These are phyloP conservation scores for Sistotremastrum niveocremeum DNA, from an alignment of 768 basidiomycete species.

Conservation along the genomic window DNA sequence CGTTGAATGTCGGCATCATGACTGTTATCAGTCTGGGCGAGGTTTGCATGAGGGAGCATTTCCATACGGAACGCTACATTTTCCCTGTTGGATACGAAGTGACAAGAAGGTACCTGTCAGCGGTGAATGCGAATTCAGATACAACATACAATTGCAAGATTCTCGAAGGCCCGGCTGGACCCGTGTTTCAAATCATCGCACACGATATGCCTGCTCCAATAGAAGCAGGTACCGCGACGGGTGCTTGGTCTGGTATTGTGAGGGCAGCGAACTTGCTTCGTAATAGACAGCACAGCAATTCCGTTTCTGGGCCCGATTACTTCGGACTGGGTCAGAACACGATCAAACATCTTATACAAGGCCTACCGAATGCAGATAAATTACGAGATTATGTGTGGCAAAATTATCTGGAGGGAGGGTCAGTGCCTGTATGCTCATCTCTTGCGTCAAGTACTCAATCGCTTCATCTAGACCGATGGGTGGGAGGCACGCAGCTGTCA, in stretches of 20 bases:
- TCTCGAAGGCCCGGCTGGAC: conserved; percentile 72
- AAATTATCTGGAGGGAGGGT: conserved; percentile 76
- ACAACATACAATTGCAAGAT: conserved; percentile 76
- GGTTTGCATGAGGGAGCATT: conserved; percentile 72
- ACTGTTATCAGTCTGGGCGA: conserved; percentile 62
- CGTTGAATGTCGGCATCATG: conserved; percentile 79
- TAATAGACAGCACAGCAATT: conserved; percentile 73
- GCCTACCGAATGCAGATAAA: conserved; percentile 57
- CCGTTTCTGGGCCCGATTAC: conserved; percentile 80
- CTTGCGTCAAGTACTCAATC: conserved; percentile 7
- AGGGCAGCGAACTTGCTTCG: conserved; percentile 71
- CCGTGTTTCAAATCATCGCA: conserved; percentile 75
- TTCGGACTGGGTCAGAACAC: conserved; percentile 80
- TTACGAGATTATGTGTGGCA: conserved; percentile 80
- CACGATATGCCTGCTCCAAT: conserved; percentile 58
- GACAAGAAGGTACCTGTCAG: conserved; percentile 68
- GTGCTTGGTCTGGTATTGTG: conserved; percentile 77
- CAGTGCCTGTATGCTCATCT: conserved; percentile 20
- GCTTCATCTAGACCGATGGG: conserved; percentile 46
- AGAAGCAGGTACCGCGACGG: conserved; percentile 77
- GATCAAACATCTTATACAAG: conserved; percentile 84
- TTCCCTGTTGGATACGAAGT: conserved; percentile 83
- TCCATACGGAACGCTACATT: conserved; percentile 80
- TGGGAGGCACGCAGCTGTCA: conserved; percentile 71
- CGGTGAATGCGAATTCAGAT: conserved; percentile 47